These are phyloP conservation scores for Alternaria incomplexa DNA, from an alignment of 2,329 filamentous ascomycete genomes.

Conservation along the genomic window DNA sequence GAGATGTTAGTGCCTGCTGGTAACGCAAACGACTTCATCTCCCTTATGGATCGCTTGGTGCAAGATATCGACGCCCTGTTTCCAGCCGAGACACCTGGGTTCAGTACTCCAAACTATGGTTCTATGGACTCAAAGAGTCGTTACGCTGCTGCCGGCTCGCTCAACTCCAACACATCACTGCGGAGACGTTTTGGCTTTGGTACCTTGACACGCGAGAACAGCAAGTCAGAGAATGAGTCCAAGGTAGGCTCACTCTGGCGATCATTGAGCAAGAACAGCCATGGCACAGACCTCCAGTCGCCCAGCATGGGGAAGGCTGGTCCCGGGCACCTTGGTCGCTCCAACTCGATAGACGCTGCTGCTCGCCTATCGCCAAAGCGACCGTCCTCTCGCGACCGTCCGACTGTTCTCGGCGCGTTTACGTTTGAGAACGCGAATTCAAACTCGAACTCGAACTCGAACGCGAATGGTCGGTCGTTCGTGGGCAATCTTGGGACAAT, in stretches of 20 bases:
- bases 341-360: slow-evolving; percentile 78
- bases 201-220: slow-evolving; percentile 76
- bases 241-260: slow-evolving; percentile 81
- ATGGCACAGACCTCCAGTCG: slow-evolving; percentile 54
- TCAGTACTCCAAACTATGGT: slow-evolving; percentile 60
- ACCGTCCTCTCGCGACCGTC: slow-evolving; percentile 63
- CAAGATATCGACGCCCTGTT: slow-evolving; percentile 92
- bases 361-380: slow-evolving; percentile 59
- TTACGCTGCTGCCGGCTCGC: slow-evolving; percentile 71
- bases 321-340: slow-evolving; percentile 61
- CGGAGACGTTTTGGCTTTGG: slow-evolving; percentile 84
- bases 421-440: slow-evolving; percentile 49
- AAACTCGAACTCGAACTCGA: slow-evolving; percentile 45
- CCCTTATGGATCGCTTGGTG: slow-evolving; percentile 84
- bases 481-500: slow-evolving; percentile 56
- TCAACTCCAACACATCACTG: slow-evolving; percentile 88
- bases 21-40: slow-evolving; percentile 82
- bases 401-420: slow-evolving; percentile 56
- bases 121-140: slow-evolving; percentile 64
- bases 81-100: slow-evolving; percentile 63
- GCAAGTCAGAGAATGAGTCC: slow-evolving; percentile 72
- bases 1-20: slow-evolving; percentile 82
- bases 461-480: slow-evolving; percentile 33
- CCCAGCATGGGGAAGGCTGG: slow-evolving; percentile 71
- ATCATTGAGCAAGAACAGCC: slow-evolving; percentile 79